phyloP scores from a whole-genome alignment of 495 filamentous ascomycete genomes.

The Aspergillus incahuasiensis region DNA sequence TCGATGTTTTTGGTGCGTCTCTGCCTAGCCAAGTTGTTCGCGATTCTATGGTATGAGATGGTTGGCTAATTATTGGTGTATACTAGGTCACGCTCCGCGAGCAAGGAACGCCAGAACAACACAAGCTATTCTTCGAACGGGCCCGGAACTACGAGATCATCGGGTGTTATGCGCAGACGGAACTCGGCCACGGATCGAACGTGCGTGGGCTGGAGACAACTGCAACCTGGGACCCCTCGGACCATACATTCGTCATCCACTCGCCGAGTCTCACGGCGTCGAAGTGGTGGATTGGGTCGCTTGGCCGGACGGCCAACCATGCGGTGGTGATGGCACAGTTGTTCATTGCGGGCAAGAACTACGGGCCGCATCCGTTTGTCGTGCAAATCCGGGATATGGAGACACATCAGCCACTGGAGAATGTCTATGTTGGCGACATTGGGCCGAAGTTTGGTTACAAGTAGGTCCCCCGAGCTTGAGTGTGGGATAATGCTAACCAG shows the following conservation, averaged over 20 bases:
- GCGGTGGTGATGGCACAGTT: conserved; percentile 73
- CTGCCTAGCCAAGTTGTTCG: too few relatives aligned
- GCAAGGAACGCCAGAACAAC: conserved; percentile 66
- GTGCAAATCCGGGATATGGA: conserved; percentile 67
- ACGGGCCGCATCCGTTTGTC: conserved; percentile 71
- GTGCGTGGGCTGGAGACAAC: conserved; percentile 71
- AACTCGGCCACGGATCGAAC: conserved; percentile 70
- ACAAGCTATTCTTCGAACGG: conserved; percentile 59
- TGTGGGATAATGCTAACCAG: conserved; percentile 8
- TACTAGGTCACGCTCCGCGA: conserved; percentile 59
- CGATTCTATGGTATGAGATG: neutral
- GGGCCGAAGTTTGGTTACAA: conserved; percentile 71
- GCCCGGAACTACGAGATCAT: conserved; percentile 62
- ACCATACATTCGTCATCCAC: conserved; percentile 66
- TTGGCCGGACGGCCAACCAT: conserved; percentile 68
- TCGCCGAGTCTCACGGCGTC: conserved; percentile 62
- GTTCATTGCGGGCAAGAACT: conserved; percentile 56
- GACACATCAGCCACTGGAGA: conserved; percentile 66
- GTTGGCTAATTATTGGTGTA: conserved; percentile 6
- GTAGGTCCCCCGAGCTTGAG: conserved; percentile 15
- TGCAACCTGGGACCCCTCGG: conserved; percentile 61
- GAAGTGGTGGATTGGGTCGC: conserved; percentile 78
- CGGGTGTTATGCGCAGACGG: conserved; percentile 75
- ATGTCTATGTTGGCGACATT: conserved; percentile 67
- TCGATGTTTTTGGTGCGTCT: conserved; percentile 58